A percentile compares a stretch with the other conserved stretches of the same genome.
These are phyloP conservation scores for Yamadazyma blattariae DNA, from an alignment of 1,139 yeast genomes.

Conservation along the genomic window DNA sequence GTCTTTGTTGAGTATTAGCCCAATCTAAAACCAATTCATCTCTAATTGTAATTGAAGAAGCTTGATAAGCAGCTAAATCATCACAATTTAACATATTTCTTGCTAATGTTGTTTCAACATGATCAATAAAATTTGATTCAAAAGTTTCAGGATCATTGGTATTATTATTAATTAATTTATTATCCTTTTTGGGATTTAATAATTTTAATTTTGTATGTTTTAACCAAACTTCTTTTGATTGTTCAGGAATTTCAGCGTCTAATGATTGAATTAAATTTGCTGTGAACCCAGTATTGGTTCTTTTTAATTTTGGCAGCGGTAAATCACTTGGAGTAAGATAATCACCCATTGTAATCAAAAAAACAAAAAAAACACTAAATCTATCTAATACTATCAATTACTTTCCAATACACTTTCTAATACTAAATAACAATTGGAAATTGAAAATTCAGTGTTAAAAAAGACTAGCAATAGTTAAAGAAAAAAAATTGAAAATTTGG, in stretches of 20 bases:
- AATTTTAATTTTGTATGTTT: constrained; percentile 48
- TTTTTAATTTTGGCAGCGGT: constrained; percentile 47
- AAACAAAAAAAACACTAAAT: too few relatives aligned
- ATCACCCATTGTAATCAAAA: constrained; percentile 41
- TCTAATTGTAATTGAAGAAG: constrained; percentile 74
- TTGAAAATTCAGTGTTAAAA: too few relatives aligned
- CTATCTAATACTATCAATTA: too few relatives aligned
- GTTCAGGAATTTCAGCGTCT: constrained; percentile 77
- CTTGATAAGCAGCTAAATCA: constrained; percentile 88
- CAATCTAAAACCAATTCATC: constrained; percentile 83
- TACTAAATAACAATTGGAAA: too few relatives aligned
- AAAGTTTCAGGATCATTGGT: constrained; percentile 48
- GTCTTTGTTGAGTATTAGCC: constrained; percentile 91
- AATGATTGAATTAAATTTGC: constrained; percentile 84
- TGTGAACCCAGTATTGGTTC: constrained; percentile 87
- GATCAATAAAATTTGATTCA: constrained; percentile 70
- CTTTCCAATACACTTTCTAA: too few relatives aligned
- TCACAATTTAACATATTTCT: constrained; percentile 91
- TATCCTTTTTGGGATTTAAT: constrained; percentile 18
- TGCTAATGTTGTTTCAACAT: constrained; percentile 87
- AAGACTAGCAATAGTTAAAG: too few relatives aligned
- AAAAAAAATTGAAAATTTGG: too few relatives aligned
- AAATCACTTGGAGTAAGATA: constrained; percentile 40
- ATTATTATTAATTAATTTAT: constrained; percentile 7
- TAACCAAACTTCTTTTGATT: constrained; percentile 75